A percentile compares a stretch with the other conserved stretches of the same genome.
These are phyloP conservation scores for Phytophthora rubi DNA, from an alignment of 352 stramenopile species.

Conservation along the genomic window DNA sequence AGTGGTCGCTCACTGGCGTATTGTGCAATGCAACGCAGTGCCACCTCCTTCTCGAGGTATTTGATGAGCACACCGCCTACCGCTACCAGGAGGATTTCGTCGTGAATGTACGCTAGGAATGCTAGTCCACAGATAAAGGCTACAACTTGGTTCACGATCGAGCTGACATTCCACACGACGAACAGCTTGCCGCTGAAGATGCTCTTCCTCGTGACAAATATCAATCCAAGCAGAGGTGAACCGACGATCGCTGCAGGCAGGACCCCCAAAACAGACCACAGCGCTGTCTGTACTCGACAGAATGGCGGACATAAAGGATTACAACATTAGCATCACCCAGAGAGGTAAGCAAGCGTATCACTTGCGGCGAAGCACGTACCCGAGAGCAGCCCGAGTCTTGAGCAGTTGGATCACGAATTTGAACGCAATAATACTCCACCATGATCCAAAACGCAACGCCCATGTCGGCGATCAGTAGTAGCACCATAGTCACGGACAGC, in stretches of 20 bases:
- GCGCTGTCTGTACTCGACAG: constrained; percentile 43
- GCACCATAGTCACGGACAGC: constrained; percentile 58
- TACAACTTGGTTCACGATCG: constrained; percentile 73
- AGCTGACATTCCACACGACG: constrained; percentile 73
- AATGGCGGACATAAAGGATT: constrained; percentile 6
- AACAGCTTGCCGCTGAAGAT: constrained; percentile 82
- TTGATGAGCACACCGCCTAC: constrained; percentile 65
- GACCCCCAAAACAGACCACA: constrained; percentile 67
- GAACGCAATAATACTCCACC: constrained; percentile 88
- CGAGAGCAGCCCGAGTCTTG: constrained; percentile 78
- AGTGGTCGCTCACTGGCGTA: constrained; percentile 73
- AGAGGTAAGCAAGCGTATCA: not conserved
- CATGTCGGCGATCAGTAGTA: constrained; percentile 71
- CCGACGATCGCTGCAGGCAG: constrained; percentile 67
- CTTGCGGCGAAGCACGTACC: constrained; percentile 42
- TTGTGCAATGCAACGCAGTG: constrained; percentile 76
- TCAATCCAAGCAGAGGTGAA: constrained; percentile 67
- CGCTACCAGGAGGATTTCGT: constrained; percentile 71
- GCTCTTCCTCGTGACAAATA: constrained; percentile 75
- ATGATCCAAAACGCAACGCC: constrained; percentile 76
- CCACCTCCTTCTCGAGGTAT: constrained; percentile 71
- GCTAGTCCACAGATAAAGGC: constrained; percentile 62
- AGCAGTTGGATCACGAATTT: constrained; percentile 80
- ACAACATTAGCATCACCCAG: constrained; percentile 4
- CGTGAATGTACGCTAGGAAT: constrained; percentile 73